Conservation (phyloP, 352 stramenopile genomes). For the Peronospora belbahrii region DNA sequence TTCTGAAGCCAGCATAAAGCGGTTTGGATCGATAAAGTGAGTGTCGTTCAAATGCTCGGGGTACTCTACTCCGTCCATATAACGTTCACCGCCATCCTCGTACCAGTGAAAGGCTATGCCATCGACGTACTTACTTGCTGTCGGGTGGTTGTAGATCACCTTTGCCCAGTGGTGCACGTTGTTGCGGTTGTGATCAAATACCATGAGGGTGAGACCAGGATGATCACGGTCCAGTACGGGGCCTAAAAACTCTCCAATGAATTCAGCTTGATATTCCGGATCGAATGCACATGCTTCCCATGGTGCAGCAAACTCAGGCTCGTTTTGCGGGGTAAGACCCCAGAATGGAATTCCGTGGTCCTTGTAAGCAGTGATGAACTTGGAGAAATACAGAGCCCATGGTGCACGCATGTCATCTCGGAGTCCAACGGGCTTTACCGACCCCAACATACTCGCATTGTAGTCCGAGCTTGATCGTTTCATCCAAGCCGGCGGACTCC, state of each 20-base stretch:
- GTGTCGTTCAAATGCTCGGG: constrained; percentile 79
- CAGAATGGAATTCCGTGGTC: constrained; percentile 75
- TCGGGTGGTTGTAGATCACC: constrained; percentile 58
- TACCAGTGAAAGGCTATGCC: constrained; percentile 88
- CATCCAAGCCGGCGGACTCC: constrained; percentile 3
- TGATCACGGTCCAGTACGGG: constrained; percentile 78
- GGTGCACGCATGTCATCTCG: constrained; percentile 41
- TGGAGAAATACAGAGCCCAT: constrained; percentile 89
- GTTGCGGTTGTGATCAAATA: constrained; percentile 88
- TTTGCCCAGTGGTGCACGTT: constrained; percentile 63
- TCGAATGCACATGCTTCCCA: constrained; percentile 72
- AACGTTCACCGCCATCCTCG: constrained; percentile 25
- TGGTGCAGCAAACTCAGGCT: constrained; percentile 65
- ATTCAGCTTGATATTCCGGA: constrained; percentile 51
- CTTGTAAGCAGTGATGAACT: constrained; percentile 89
- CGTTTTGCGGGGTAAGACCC: constrained; percentile 88
- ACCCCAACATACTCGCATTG: constrained; percentile 55
- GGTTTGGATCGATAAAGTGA: constrained; percentile 52
- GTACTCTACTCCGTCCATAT: constrained; percentile 73
- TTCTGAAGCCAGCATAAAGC: constrained; percentile 70
- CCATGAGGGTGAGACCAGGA: constrained; percentile 86
- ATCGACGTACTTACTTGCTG: constrained; percentile 69
- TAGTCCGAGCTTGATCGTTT: constrained; percentile 12
- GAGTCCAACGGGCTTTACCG: constrained; percentile 41
- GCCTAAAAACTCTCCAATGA: constrained; percentile 81